A percentile compares a stretch with the other conserved stretches of the same genome.
Evolutionary conservation across 768 basidiomycete genomes (phyloP).

Genomic region (Mycena galericulata): DNA sequence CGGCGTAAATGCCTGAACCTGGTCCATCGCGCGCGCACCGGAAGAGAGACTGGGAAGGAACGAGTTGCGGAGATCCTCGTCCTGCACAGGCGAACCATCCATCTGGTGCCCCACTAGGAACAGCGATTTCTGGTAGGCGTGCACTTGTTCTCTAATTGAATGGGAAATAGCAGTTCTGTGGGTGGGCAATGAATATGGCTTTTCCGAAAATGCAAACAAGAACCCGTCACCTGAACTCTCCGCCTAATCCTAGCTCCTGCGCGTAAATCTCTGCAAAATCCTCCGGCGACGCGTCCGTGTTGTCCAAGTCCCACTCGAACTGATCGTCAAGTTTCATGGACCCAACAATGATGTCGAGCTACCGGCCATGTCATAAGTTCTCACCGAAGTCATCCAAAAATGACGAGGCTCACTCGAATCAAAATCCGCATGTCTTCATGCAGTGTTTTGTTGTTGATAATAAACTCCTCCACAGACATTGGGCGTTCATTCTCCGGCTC

Average conservation of each 20-base stretch:
- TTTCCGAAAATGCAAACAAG: background rate
- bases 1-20: slow-evolving; percentile 86
- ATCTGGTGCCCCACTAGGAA: slow-evolving; percentile 91
- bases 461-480: slow-evolving; percentile 70
- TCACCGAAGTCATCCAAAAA: slow-evolving; percentile 8
- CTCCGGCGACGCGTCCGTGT: slow-evolving; percentile 84
- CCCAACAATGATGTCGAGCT: slow-evolving; percentile 97
- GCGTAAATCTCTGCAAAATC: slow-evolving; percentile 91
- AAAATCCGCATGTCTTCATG: slow-evolving; percentile 92
- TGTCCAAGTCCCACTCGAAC: slow-evolving; percentile 97
- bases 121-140: slow-evolving; percentile 91
- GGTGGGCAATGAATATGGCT: background rate
- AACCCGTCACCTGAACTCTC: slow-evolving; percentile 87
- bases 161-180: slow-evolving; percentile 95
- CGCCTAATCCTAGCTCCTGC: slow-evolving; percentile 87
- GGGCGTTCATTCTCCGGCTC: slow-evolving; percentile 56
- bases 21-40: slow-evolving; percentile 79
- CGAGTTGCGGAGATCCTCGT: slow-evolving; percentile 91
- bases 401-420: slow-evolving; percentile 78
- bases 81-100: slow-evolving; percentile 81
- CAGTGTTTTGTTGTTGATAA: slow-evolving; percentile 71
- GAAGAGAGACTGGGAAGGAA: slow-evolving; percentile 86
- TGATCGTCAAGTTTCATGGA: slow-evolving; percentile 94
- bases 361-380: slow-evolving; percentile 20
- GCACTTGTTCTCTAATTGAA: slow-evolving; percentile 94